Conservation (phyloP, 257 asterid species). For the Nicotiana attenuata region DNA sequence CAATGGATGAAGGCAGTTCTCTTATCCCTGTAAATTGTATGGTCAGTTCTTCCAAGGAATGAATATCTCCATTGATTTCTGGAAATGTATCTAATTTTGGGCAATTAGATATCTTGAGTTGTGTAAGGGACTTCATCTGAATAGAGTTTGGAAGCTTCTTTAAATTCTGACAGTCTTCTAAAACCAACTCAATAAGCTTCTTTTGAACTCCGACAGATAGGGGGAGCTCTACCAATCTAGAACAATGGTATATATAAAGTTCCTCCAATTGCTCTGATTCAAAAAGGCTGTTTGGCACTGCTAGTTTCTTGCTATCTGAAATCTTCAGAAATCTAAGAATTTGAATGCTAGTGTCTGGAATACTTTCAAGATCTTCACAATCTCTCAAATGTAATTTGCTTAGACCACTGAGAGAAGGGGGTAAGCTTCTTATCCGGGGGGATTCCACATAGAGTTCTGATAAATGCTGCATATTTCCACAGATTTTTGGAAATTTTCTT, state of each 20-base stretch:
- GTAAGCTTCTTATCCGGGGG: not conserved
- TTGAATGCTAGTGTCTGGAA: not conserved
- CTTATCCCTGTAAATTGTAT: not conserved
- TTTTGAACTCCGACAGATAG: not conserved
- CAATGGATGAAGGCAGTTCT: not conserved
- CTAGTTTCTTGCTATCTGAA: not conserved
- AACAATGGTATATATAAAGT: fast-evolving
- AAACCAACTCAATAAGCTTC: fast-evolving
- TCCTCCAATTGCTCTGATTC: not conserved
- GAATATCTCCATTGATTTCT: not conserved
- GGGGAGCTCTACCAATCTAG: not conserved
- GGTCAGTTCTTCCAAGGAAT: fast-evolving
- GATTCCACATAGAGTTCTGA: not conserved
- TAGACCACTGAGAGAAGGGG: not conserved
- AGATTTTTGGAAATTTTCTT: not conserved
- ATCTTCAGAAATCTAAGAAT: fast-evolving
- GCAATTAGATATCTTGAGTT: not conserved
- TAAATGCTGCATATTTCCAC: not conserved
- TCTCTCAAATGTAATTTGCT: not conserved
- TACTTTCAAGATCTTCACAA: not conserved
- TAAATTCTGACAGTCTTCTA: not conserved
- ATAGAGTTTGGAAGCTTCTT: not conserved
- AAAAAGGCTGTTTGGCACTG: not conserved
- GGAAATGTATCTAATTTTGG: not conserved
- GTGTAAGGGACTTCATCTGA: not conserved